phyloP scores from a whole-genome alignment of 2,329 filamentous ascomycete genomes.

The Aspergillus neotritici region DNA sequence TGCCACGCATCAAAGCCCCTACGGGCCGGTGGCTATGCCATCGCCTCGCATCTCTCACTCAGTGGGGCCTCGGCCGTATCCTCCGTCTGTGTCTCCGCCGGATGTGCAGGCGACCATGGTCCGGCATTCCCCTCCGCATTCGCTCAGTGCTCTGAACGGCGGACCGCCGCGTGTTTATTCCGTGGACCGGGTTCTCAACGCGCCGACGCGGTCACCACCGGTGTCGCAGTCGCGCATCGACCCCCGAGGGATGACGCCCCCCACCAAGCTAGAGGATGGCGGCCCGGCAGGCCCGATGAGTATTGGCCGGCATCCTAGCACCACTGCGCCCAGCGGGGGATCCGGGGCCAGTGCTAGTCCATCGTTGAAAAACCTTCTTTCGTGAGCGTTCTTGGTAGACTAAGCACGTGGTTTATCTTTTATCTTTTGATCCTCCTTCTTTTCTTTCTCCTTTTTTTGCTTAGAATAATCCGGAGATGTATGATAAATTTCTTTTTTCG shows the following conservation, averaged over 20 bases:
- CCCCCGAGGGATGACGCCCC: conserved; percentile 30
- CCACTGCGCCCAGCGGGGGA: conserved; percentile 24
- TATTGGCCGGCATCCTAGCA: conserved; percentile 22
- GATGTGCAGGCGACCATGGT: conserved; percentile 33
- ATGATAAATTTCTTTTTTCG: conserved; percentile 11
- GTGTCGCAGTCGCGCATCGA: conserved; percentile 31
- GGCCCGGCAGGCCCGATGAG: conserved; percentile 21
- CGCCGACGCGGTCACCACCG: conserved; percentile 33
- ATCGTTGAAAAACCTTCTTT: conserved; percentile 67
- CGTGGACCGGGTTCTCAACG: conserved; percentile 31
- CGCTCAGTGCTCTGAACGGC: conserved; percentile 31
- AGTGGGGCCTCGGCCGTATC: conserved; percentile 29
- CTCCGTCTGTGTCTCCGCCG: conserved; percentile 34
- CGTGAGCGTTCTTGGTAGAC: conserved; percentile 38
- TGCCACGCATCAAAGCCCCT: conserved; percentile 33
- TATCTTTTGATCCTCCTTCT: too few species aligned
- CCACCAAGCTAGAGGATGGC: conserved; percentile 26
- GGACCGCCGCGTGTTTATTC: conserved; percentile 35
- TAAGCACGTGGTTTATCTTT: conserved; percentile 17
- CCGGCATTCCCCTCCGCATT: conserved; percentile 33
- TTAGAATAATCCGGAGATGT: conserved; percentile 8
- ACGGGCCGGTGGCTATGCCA: conserved; percentile 30
- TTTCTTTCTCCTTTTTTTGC: conserved; percentile 9
- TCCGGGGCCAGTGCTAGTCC: conserved; percentile 70
- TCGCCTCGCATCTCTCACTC: conserved; percentile 32